phyloP scores from a whole-genome alignment of 2,329 filamentous ascomycete genomes.

The Colletotrichum tabaci region DNA sequence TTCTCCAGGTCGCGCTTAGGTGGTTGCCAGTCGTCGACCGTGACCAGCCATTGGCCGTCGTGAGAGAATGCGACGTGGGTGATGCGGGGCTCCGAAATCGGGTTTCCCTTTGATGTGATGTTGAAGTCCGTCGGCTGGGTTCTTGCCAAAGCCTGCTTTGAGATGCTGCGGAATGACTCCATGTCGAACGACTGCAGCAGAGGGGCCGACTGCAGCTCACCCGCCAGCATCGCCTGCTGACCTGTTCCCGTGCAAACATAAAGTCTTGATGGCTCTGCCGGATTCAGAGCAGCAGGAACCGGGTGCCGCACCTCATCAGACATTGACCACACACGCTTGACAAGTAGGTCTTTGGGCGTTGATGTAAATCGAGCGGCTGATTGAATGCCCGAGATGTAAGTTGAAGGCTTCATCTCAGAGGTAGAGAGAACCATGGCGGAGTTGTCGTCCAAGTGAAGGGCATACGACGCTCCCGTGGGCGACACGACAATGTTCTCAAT shows the following conservation, averaged over 20 bases:
- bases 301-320: conserved; percentile 61
- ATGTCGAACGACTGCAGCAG: conserved; percentile 89
- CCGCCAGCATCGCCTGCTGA: conserved; percentile 69
- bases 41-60: conserved; percentile 92
- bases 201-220: conserved; percentile 65
- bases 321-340: conserved; percentile 66
- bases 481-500: conserved; percentile 91
- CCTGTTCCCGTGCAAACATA: conserved; percentile 77
- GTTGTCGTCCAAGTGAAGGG: conserved; percentile 90
- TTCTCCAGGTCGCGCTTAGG: conserved; percentile 76
- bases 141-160: conserved; percentile 89
- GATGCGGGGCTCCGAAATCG: conserved; percentile 84
- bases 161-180: conserved; percentile 81
- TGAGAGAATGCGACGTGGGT: conserved; percentile 81
- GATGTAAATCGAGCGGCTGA: conserved; percentile 66
- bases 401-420: conserved; percentile 86
- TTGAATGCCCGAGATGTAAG: conserved; percentile 89
- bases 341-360: conserved; percentile 66
- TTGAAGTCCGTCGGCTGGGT: conserved; percentile 90
- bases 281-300: conserved; percentile 75
- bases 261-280: conserved; percentile 73
- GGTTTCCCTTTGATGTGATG: conserved; percentile 78
- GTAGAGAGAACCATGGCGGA: conserved; percentile 93
- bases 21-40: conserved; percentile 91
- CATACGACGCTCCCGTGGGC: conserved; percentile 83